These are phyloP conservation scores for Kewa caespitosa DNA, from an alignment of 179 eudicot species.

Conservation along the genomic window DNA sequence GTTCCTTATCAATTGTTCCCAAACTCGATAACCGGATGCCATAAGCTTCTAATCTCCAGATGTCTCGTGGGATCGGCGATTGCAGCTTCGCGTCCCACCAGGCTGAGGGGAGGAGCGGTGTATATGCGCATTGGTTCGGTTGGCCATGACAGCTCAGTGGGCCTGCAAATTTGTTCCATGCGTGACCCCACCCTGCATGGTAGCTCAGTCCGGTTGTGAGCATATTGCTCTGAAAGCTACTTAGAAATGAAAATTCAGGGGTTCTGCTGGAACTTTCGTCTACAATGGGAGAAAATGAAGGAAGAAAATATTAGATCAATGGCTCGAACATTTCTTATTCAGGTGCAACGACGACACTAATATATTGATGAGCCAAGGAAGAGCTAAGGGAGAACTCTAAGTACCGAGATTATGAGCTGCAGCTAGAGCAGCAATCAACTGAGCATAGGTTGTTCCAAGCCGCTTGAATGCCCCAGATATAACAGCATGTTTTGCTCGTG, in stretches of 20 bases:
- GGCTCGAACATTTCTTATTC: too few species aligned
- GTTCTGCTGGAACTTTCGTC: conserved; percentile 41
- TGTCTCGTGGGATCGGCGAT: conserved; percentile 77
- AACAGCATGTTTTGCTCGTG: conserved; percentile 83
- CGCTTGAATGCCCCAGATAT: conserved; percentile 92
- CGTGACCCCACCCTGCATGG: conserved; percentile 97
- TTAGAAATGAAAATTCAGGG: conserved; percentile 56
- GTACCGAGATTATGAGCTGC: conserved; percentile 74
- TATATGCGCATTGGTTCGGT: conserved; percentile 72
- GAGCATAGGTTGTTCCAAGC: conserved; percentile 96
- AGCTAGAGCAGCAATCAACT: conserved; percentile 80
- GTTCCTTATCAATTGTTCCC: conserved; percentile 64
- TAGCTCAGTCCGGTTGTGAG: conserved; percentile 59
- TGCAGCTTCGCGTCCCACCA: conserved; percentile 99
- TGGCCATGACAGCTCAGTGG: conserved; percentile 79
- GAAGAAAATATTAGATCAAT: neutral
- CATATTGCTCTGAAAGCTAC: conserved; percentile 67
- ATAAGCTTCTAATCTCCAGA: conserved; percentile 60
- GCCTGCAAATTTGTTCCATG: conserved; percentile 90
- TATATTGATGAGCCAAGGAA: too few species aligned
- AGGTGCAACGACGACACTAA: too few species aligned
- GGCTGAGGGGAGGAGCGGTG: conserved; percentile 84
- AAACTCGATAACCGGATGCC: conserved; percentile 66
- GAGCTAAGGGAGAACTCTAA: neutral
- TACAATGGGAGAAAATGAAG: conserved; percentile 16